Percentiles rank a stretch among this genome's conserved stretches.
phyloP scores from a whole-genome alignment of 2,329 filamentous ascomycete genomes.

The Cladosporium oxysporum region DNA sequence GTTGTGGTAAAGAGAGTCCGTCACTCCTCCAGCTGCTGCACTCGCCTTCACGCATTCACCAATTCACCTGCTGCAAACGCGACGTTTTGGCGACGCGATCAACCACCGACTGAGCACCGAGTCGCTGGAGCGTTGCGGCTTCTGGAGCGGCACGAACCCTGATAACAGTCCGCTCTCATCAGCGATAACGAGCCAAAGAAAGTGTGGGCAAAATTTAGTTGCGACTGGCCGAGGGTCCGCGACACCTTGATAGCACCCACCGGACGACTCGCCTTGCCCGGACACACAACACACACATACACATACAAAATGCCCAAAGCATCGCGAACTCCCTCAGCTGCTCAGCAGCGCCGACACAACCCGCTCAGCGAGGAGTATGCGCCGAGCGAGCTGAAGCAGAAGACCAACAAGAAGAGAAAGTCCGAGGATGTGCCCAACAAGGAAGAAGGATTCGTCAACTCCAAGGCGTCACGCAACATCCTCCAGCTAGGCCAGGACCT shows the following conservation, averaged over 20 bases:
- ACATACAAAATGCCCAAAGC: constrained; percentile 73
- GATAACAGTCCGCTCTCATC: constrained; percentile 9
- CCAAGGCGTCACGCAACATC: constrained; percentile 85
- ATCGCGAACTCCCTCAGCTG: constrained; percentile 52
- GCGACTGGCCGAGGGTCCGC: constrained; percentile 5
- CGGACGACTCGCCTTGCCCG: neutral
- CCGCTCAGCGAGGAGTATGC: constrained; percentile 87
- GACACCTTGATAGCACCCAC: neutral
- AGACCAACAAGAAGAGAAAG: constrained; percentile 63
- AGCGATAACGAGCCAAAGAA: constrained; percentile 8
- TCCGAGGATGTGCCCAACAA: constrained; percentile 57
- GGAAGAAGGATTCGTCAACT: constrained; percentile 73
- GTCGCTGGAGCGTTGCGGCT: neutral
- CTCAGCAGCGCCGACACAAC: constrained; percentile 69
- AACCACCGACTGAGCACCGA: neutral
- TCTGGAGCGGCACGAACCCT: neutral
- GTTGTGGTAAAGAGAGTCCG: neutral
- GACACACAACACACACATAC: neutral
- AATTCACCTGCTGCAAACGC: neutral
- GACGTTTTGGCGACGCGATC: neutral
- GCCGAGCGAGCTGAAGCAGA: constrained; percentile 73
- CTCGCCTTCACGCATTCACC: neutral
- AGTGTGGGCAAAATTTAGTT: constrained; percentile 15
- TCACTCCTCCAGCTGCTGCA: neutral
- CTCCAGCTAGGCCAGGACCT: constrained; percentile 86